A percentile compares a stretch with the other conserved stretches of the same genome.
Evolutionary conservation across 2,329 filamentous ascomycete genomes (phyloP).

Genomic region (Penicillium digitatum): DNA sequence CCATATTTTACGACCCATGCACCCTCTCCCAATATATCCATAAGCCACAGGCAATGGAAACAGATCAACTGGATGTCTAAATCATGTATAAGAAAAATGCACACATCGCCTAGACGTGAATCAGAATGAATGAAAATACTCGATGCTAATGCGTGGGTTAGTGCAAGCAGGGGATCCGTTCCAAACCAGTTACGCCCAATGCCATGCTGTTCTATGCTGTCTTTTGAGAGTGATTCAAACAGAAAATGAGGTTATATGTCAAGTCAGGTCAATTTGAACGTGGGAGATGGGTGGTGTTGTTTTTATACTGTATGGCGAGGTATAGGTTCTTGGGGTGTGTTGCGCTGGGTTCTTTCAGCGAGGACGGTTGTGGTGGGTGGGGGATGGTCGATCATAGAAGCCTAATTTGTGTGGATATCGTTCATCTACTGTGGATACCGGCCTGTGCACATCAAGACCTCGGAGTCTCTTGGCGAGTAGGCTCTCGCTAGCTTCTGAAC

Average conservation of each 20-base stretch:
- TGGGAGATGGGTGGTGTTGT: not conserved
- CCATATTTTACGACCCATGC: constrained; percentile 3
- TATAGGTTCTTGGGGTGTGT: not conserved
- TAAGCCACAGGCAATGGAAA: not conserved
- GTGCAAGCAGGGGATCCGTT: not conserved
- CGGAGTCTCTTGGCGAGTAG: constrained; percentile 66
- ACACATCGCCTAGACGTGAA: not conserved
- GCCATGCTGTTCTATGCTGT: not conserved
- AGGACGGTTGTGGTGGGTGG: not conserved
- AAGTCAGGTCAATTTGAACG: constrained; percentile 1
- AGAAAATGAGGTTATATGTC: not conserved
- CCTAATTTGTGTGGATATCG: not conserved
- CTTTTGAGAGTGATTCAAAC: not conserved
- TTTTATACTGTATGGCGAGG: not conserved
- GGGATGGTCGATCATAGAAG: not conserved
- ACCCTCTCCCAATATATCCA: constrained; percentile 4
- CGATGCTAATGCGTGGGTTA: constrained; percentile 7
- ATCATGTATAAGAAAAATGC: not conserved
- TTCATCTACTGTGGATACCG: constrained; percentile 17
- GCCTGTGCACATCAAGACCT: constrained; percentile 53
- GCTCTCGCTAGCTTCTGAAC: constrained; percentile 55
- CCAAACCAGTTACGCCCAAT: constrained; percentile 7
- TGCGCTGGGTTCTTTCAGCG: not conserved
- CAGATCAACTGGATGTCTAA: not conserved
- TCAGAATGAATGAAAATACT: not conserved